Base-by-base conservation (phyloP, 306 rosid species). In the Leucaena leucocephala region DNA sequence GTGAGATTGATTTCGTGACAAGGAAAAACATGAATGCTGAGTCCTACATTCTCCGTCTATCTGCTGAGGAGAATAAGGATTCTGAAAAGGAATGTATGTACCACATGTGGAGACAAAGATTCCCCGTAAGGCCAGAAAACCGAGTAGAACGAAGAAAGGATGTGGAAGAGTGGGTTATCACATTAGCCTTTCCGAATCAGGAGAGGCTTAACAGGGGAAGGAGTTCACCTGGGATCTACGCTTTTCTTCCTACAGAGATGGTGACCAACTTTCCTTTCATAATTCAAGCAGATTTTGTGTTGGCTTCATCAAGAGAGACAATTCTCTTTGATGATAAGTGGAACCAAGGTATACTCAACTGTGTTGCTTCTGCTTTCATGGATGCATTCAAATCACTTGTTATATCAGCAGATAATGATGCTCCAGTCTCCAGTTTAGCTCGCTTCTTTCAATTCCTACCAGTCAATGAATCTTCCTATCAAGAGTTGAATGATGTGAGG, bases 231-330 rank as follows among this genome's bases (percentile, higher is more conserved):
- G 96, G 97, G 49, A 70, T 93, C 36, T 93, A 87, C 45, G 90
- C 91, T 2, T 93, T 89, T 79, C 94, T 93, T 69, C 97, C 97
- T 6, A 90, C 97, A 7, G 90, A 88, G 77, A 90, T 90, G 96
- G 81, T 90, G 0, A 93, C 94, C 4, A 76, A 83, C 65, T 90
- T 93, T 22, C 97, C 97, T 0, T 93, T 93, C 83, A 88, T 90
- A 74, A 87, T 92, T 48, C 97, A 92, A 79, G 91, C 93, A 15
- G 97, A 92, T 78, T 92, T 92, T 84, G 85, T 93, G 2, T 74
- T 93, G 12, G 86, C 94, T 50, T 91, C 97, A 45, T 93, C 96
- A 15, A 85, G 97, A 75, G 97, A 91, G 71, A 80, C 91, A 0
- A 89, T 93, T 82, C 89, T 85, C 57, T 68, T 89, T 43, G 96